phyloP scores from a whole-genome alignment of 345 rosid species.

The Gossypium mustelinum region DNA sequence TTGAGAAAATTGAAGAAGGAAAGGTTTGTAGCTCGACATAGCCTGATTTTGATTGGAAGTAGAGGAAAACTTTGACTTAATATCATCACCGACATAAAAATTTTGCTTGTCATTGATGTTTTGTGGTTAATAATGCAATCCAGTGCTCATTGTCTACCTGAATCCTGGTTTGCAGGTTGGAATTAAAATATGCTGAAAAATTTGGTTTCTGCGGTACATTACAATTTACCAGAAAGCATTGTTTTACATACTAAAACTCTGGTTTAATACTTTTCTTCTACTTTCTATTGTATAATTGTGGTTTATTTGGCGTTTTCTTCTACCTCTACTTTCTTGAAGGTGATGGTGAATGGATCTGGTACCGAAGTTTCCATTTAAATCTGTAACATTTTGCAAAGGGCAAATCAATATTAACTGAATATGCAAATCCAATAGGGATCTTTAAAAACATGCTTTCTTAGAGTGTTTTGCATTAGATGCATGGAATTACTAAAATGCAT shows the following conservation, averaged over 20 bases:
- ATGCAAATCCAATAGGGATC: neutral
- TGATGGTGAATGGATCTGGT: neutral
- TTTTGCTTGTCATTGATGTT: neutral
- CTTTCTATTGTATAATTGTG: neutral
- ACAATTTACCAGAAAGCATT: neutral
- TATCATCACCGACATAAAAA: neutral
- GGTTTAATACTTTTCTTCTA: neutral
- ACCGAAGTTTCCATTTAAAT: neutral
- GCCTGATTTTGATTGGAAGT: conserved; percentile 2
- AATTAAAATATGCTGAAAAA: neutral
- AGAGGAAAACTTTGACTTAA: neutral
- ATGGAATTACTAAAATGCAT: too few relatives aligned
- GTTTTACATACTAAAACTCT: neutral
- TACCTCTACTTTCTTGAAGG: neutral
- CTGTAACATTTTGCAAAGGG: neutral
- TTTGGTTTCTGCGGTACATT: neutral
- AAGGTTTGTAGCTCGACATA: conserved; percentile 46
- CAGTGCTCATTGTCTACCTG: neutral
- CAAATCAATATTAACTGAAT: neutral
- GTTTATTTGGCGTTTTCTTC: neutral
- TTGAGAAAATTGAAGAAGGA: conserved; percentile 91
- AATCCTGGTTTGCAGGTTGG: neutral
- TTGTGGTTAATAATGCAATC: conserved; percentile 3
- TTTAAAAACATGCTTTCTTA: neutral
- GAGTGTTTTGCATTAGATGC: neutral